These are phyloP conservation scores for Gremmenia infestans DNA, from an alignment of 2,329 filamentous ascomycete genomes.

Conservation along the genomic window DNA sequence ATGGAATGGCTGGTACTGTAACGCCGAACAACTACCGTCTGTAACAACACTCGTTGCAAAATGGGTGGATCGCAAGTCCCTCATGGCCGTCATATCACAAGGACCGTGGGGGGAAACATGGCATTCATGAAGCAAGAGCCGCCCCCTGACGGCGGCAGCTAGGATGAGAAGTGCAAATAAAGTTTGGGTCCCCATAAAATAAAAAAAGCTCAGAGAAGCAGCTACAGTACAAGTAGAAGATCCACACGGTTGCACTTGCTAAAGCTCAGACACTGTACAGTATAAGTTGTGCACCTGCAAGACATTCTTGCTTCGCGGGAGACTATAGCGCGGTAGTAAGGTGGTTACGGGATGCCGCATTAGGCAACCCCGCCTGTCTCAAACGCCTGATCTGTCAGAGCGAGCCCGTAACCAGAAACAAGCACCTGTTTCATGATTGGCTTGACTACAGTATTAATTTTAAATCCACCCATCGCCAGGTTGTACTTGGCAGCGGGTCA, in stretches of 20 bases:
- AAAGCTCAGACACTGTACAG: not conserved
- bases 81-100: not conserved
- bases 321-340: not conserved
- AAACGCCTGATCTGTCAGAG: not conserved
- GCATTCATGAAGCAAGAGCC: not conserved
- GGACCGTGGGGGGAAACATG: not conserved
- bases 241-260: not conserved
- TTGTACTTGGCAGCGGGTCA: conserved; percentile 1
- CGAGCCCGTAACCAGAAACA: not conserved
- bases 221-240: not conserved
- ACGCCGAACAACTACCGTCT: conserved; percentile 15
- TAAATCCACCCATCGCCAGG: not conserved
- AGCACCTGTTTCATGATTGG: not conserved
- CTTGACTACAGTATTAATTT: not conserved
- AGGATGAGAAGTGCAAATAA: not conserved
- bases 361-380: not conserved
- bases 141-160: not conserved
- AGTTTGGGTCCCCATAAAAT: not conserved
- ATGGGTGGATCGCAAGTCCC: conserved; percentile 1
- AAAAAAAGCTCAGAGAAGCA: not conserved
- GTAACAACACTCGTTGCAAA: conserved; percentile 17
- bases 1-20: not conserved
- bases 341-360: not conserved
- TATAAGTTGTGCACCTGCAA: not conserved
- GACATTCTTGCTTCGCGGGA: not conserved